These are phyloP conservation scores for Fusarium setosum DNA, from an alignment of 2,329 filamentous ascomycete species.

Conservation along the genomic window DNA sequence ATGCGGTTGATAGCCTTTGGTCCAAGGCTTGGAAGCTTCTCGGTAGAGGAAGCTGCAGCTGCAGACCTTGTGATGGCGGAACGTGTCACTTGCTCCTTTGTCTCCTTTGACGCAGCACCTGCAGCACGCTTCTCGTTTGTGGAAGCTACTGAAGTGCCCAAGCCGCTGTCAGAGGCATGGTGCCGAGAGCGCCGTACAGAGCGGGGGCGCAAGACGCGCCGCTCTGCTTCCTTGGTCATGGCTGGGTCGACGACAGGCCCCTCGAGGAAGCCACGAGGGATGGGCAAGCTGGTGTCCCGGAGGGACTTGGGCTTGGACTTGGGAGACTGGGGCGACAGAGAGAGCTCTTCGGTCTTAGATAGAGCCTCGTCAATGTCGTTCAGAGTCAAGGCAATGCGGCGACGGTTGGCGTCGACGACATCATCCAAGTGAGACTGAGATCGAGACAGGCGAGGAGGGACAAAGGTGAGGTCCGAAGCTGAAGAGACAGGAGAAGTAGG, in stretches of 20 bases:
- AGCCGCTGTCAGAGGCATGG: constrained; percentile 86
- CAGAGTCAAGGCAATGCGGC: constrained; percentile 75
- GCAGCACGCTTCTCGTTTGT: constrained; percentile 62
- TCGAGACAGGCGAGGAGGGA: constrained; percentile 68
- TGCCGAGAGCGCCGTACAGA: constrained; percentile 68
- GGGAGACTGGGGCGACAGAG: constrained; percentile 51
- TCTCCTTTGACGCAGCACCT: constrained; percentile 52
- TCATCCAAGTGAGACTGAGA: constrained; percentile 78
- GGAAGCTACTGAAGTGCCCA: constrained; percentile 84
- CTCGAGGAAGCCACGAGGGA: constrained; percentile 70
- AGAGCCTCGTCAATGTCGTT: constrained; percentile 74
- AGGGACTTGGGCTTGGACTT: constrained; percentile 48
- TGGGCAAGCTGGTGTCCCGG: constrained; percentile 67
- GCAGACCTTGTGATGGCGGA: constrained; percentile 68
- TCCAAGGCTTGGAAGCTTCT: constrained; percentile 71
- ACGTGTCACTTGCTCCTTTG: constrained; percentile 58
- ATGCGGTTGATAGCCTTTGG: constrained; percentile 80
- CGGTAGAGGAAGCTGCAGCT: constrained; percentile 58
- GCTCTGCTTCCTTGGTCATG: constrained; percentile 59
- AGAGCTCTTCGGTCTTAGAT: constrained; percentile 55
- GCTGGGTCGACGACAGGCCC: constrained; percentile 64
- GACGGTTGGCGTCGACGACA: constrained; percentile 75
- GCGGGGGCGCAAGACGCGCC: constrained; percentile 64
- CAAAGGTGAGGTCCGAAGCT: constrained; percentile 55
- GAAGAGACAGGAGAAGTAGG: constrained; percentile 57